A percentile compares a stretch with the other conserved stretches of the same genome.
Conservation (phyloP, 176 grass and related monocot genomes). For the Echinochloa phyllopogon region DNA sequence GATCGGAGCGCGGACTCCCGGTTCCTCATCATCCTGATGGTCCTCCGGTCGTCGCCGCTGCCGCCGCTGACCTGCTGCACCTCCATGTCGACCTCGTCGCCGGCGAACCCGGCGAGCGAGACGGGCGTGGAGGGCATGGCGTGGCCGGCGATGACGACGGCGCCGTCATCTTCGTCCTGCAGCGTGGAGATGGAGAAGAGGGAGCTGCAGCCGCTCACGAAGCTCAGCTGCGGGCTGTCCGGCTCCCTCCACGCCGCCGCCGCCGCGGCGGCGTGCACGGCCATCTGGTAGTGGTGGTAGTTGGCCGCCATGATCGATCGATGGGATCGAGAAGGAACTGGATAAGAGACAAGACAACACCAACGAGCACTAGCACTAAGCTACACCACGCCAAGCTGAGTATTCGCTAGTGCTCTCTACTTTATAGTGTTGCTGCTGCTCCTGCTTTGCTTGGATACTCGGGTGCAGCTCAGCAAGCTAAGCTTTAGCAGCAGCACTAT, state of each 20-base stretch:
- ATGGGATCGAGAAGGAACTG: not conserved
- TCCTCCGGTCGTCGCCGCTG: conserved; percentile 50
- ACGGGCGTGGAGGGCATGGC: conserved; percentile 49
- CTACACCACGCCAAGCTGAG: not conserved
- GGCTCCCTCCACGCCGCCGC: conserved; percentile 50
- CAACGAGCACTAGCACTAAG: not conserved
- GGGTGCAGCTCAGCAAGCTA: not conserved
- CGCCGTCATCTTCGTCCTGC: conserved; percentile 41
- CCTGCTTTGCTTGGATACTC: not conserved
- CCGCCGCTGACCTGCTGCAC: conserved; percentile 34
- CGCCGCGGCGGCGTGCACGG: conserved; percentile 27
- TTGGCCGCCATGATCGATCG: conserved; percentile 42
- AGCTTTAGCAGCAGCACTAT: not conserved
- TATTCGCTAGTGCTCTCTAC: not conserved
- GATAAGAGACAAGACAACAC: not conserved
- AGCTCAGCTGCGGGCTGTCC: conserved; percentile 58
- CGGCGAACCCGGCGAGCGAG: conserved; percentile 35
- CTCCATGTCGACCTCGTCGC: conserved; percentile 56
- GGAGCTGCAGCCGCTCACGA: conserved; percentile 62
- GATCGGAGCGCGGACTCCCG: conserved; percentile 60
- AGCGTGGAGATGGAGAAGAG: conserved; percentile 65
- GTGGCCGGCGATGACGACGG: conserved; percentile 33
- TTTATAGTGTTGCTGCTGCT: not conserved
- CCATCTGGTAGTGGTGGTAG: conserved; percentile 54
- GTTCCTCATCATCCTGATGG: conserved; percentile 60